Conservation (phyloP, 768 basidiomycete species). For the Multifurca ochricompacta region DNA sequence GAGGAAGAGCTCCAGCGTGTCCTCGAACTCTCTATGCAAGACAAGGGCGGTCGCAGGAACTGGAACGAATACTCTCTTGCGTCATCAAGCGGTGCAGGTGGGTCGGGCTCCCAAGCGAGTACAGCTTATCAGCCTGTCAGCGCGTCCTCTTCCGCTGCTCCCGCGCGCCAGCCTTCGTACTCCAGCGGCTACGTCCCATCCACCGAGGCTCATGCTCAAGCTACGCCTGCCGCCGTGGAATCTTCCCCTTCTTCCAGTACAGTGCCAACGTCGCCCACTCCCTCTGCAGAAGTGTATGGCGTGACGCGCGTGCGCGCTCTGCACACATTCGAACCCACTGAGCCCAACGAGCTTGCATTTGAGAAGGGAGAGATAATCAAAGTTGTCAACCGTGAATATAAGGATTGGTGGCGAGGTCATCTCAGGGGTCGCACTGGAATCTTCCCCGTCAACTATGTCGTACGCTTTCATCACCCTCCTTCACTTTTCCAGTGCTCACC, state of each 20-base stretch:
- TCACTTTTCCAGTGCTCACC: neutral
- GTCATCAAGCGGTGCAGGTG: conserved; percentile 31
- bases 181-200: conserved; percentile 48
- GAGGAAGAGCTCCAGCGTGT: conserved; percentile 94
- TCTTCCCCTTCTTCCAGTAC: conserved; percentile 22
- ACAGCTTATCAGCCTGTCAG: conserved; percentile 19
- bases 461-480: conserved; percentile 33
- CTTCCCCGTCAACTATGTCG: conserved; percentile 96
- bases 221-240: conserved; percentile 23
- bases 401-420: conserved; percentile 97
- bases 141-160: conserved; percentile 19
- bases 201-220: neutral
- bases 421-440: conserved; percentile 86
- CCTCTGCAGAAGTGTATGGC: conserved; percentile 28
- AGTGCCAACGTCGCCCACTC: conserved; percentile 26
- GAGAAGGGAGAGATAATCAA: conserved; percentile 91
- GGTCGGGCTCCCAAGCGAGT: conserved; percentile 24
- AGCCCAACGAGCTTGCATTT: conserved; percentile 85
- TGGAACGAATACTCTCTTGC: conserved; percentile 41
- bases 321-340: conserved; percentile 81
- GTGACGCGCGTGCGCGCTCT: conserved; percentile 83
- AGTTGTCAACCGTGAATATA: conserved; percentile 88
- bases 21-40: conserved; percentile 87
- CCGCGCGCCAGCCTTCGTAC: conserved; percentile 29
- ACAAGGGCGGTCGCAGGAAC: conserved; percentile 69